phyloP scores from a whole-genome alignment of 345 rosid genomes.

The Odontarrhena argentea region DNA sequence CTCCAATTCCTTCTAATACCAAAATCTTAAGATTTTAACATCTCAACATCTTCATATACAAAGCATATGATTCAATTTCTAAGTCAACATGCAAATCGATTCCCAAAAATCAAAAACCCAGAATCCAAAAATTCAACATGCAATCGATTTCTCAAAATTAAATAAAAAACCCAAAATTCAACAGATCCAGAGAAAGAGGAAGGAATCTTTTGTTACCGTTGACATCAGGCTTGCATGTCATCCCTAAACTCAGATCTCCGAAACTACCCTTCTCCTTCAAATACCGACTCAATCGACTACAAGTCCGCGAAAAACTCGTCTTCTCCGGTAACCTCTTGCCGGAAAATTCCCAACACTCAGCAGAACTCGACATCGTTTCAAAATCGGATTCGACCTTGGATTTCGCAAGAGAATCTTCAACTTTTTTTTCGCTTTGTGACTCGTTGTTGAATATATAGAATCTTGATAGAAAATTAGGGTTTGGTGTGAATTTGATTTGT shows the following conservation, averaged over 20 bases:
- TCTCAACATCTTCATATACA: constrained; percentile 1
- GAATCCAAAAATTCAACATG: not conserved
- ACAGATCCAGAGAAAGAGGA: constrained; percentile 17
- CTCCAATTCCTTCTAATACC: not conserved
- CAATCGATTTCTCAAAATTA: too few relatives aligned
- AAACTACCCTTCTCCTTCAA: constrained; percentile 69
- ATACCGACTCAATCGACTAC: constrained; percentile 74
- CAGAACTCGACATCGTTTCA: constrained; percentile 54
- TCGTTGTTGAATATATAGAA: constrained; percentile 19
- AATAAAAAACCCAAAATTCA: not conserved
- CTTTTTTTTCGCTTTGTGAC: not conserved
- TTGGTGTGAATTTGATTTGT: constrained; percentile 1
- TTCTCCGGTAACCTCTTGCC: constrained; percentile 48
- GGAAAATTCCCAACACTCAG: constrained; percentile 46
- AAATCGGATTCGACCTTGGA: not conserved
- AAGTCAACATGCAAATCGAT: not conserved
- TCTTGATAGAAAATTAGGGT: constrained; percentile 14
- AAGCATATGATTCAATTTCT: constrained; percentile 8
- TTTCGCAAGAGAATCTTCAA: not conserved
- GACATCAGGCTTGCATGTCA: constrained; percentile 52
- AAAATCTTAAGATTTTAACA: not conserved
- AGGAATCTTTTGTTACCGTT: constrained; percentile 40
- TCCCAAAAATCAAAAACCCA: not conserved
- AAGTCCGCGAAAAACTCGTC: constrained; percentile 63
- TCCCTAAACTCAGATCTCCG: constrained; percentile 71